phyloP scores from a whole-genome alignment of 495 filamentous ascomycete genomes.

The Aspergillus nanangensis region DNA sequence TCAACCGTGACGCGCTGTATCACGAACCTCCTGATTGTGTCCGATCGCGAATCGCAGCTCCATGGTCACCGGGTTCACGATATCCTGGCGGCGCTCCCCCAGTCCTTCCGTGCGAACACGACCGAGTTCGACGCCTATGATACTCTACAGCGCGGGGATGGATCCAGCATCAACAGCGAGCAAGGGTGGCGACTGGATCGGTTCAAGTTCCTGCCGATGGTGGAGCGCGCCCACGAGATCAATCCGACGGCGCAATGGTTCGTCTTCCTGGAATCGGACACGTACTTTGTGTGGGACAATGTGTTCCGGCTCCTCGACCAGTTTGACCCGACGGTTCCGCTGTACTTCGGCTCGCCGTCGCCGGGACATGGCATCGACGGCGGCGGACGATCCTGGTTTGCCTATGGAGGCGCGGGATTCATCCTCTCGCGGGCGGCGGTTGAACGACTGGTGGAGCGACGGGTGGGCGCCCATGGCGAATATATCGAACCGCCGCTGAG shows the following conservation, averaged over 20 bases:
- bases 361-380: conserved; percentile 27
- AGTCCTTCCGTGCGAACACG: conserved; percentile 22
- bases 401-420: conserved; percentile 52
- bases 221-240: conserved; percentile 50
- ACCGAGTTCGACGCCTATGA: conserved; percentile 34
- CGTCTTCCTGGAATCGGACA: conserved; percentile 61
- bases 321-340: conserved; percentile 41
- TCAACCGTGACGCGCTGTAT: conserved; percentile 34
- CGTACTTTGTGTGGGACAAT: conserved; percentile 60
- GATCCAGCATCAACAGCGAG: no score
- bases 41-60: conserved; percentile 34
- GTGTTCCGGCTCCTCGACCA: conserved; percentile 50
- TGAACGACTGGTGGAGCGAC: conserved; percentile 23
- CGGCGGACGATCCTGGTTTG: conserved; percentile 37
- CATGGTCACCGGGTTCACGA: conserved; percentile 32
- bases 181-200: conserved; percentile 57
- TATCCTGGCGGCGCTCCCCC: conserved; percentile 31
- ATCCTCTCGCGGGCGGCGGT: conserved; percentile 48
- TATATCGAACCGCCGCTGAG: conserved; percentile 17
- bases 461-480: conserved; percentile 12
- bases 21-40: conserved; percentile 38
- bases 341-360: conserved; percentile 50
- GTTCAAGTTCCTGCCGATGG: conserved; percentile 61
- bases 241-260: conserved; percentile 55
- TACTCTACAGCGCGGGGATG: conserved; percentile 14